Evolutionary conservation across 352 stramenopile genomes (phyloP), one percentile per base, ranked within the genome.

Genomic region (Elongisporangium prolatum): DNA sequence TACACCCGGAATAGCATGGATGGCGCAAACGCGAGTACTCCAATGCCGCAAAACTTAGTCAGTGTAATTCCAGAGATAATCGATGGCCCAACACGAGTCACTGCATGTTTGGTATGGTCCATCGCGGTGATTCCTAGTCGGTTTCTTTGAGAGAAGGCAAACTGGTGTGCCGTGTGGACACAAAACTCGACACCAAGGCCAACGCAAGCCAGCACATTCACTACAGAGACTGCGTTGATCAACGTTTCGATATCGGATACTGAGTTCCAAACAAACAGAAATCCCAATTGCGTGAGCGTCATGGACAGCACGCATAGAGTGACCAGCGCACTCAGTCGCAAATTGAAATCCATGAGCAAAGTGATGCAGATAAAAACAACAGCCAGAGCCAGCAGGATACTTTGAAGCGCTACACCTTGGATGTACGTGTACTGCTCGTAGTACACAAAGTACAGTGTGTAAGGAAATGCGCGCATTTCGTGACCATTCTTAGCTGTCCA

Each of bases 351-450:
- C 76, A 91, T 88, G 11, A 97, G 74, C 37, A 94, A 55, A n/a
- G 84, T 86, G 3, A 96, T 75, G 9, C 73, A 77, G 16, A 84
- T 58, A 63, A 95, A 91, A 13, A 96, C 86, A 5, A 93, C 85
- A 25, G 79, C 72, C 24, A 97, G 56, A 7, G 87, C 86, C 16
- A 97, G 67, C 16, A 93, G 50, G 6, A 97, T 69, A 64, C 87
- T 96, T 60, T 95, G 83, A 34, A 97, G 57, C 18, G 87, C 89
- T 6, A 96, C 71, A 25, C 89, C 89, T 58, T 96, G 86, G 60
- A 97, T 97, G 61, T 92, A 95, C 52, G 77, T 81, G 74, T 97
- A 97, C 68, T 97, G 90, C 57, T 97, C 90, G 62, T 97, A 95
- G 62, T 89, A 97, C 17, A 97, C 86, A 63, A 97, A 96, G 48